Conservation (phyloP, 2,329 filamentous ascomycete genomes). For the Trichoderma simmonsii region DNA sequence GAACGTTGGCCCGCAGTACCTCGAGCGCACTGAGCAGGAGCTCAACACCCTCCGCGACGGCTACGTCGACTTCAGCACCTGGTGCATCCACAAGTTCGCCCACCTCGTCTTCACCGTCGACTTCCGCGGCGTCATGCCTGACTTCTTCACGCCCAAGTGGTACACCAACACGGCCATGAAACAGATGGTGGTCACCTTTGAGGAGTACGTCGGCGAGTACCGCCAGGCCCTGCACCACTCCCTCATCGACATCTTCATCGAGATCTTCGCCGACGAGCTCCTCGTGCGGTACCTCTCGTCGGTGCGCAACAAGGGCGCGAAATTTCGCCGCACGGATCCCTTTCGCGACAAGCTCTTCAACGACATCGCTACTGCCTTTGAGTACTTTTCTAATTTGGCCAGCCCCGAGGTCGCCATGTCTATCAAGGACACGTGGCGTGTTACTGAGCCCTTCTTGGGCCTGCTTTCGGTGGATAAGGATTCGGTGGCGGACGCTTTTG, state of each 20-base stretch:
- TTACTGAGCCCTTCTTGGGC: conserved; percentile 78
- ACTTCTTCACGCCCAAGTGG: conserved; percentile 91
- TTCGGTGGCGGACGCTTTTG: conserved; percentile 72
- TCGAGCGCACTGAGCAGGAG: conserved; percentile 70
- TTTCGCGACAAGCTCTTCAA: conserved; percentile 93
- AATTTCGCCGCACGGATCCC: conserved; percentile 81
- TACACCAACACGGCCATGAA: conserved; percentile 85
- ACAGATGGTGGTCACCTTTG: conserved; percentile 90
- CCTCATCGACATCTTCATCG: conserved; percentile 85
- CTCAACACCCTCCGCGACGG: conserved; percentile 76
- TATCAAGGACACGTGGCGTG: conserved; percentile 90
- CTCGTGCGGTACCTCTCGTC: conserved; percentile 79
- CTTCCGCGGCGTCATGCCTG: conserved; percentile 76
- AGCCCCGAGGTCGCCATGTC: conserved; percentile 65
- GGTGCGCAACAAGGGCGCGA: conserved; percentile 85
- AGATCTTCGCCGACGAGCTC: conserved; percentile 89
- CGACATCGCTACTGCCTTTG: conserved; percentile 86
- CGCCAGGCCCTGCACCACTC: conserved; percentile 78
- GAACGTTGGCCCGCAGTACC: conserved; percentile 75
- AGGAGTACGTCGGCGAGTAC: conserved; percentile 92
- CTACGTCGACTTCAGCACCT: conserved; percentile 92
- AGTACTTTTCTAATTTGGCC: conserved; percentile 74
- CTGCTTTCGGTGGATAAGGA: conserved; percentile 75
- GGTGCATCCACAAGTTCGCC: conserved; percentile 86
- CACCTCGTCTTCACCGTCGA: conserved; percentile 86